Base-by-base conservation (phyloP, 2,329 filamentous ascomycete genomes). In the Exophiala viscosa region DNA sequence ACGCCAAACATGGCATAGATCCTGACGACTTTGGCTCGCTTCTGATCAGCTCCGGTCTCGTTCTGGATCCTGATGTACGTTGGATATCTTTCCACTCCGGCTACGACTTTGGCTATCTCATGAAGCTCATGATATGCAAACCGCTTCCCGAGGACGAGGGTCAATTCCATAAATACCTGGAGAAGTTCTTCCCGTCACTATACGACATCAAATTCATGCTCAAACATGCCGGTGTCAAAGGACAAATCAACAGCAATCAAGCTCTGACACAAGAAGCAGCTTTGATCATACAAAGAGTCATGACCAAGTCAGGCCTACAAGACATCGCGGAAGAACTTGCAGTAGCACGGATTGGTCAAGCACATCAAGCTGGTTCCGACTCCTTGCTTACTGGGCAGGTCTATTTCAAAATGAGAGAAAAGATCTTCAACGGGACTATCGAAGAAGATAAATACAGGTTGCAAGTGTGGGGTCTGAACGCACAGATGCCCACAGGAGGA, bases 11-110 rank as follows among this genome's bases (percentile, higher is more conserved):
- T 61, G 93, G 93, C 35, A 97, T 99, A 65, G 88, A 96, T 59
- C 89, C 90, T 1, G 80, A 86, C 57, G 86, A 90, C 48, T 99
- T 99, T 66, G 93, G 91, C 3, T 83, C 91, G 1, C 78, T 96
- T 23, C 79, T 99, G 57, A 95, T 95, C 51, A 91, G 88, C 44
- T 97, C 93, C 1, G 93, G 93, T 7, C 80, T 99, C 41, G 90
- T 95, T 10, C 86, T 93, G 64, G 84, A 88, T 60, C 85, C 93
- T 35, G 85, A 95, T 52, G 88, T 96, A 50, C 86, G 90, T 68
- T 99, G 93, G 93, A 88, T 99, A 59, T 95, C 90, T 3, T 97
- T 97, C 73, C 93, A 99, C 70, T 93, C 90, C 23, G 93, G 92
- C 55, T 99, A 99, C 72, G 93, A 99, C 74, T 97, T 99, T 71